Conservation (phyloP, 495 filamentous ascomycete genomes). For the Cairneyella variabilis region DNA sequence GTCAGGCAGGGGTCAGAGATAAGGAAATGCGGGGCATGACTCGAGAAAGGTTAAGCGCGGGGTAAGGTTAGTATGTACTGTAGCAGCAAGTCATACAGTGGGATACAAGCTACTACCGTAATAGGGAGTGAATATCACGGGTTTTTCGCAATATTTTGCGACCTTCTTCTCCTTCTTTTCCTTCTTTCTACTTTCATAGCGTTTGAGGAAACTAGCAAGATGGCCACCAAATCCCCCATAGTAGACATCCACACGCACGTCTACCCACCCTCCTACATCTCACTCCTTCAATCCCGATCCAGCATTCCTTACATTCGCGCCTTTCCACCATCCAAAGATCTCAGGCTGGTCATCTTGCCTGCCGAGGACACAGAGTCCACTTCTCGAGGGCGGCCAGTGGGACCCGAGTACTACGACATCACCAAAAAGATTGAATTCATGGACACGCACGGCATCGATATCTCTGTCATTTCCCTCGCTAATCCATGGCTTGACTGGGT, state of each 20-base stretch:
- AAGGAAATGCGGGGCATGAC: slow-evolving; percentile 12
- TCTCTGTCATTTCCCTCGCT: slow-evolving; percentile 83
- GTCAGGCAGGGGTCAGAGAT: background rate
- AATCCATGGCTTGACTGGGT: slow-evolving; percentile 97
- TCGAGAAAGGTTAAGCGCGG: slow-evolving; percentile 10
- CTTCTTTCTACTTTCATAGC: background rate
- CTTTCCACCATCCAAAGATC: slow-evolving; percentile 52
- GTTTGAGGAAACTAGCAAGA: slow-evolving; percentile 2
- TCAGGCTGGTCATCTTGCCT: slow-evolving; percentile 78
- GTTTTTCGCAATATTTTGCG: too few relatives aligned
- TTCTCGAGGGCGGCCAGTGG: slow-evolving; percentile 34
- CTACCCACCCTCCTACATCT: slow-evolving; percentile 81
- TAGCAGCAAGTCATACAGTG: too few relatives aligned
- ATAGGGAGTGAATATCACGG: too few relatives aligned
- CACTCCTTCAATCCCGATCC: slow-evolving; percentile 70
- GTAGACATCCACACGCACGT: slow-evolving; percentile 96
- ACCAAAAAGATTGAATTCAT: slow-evolving; percentile 80
- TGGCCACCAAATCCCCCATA: slow-evolving; percentile 35
- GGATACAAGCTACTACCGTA: too few relatives aligned
- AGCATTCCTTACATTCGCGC: slow-evolving; percentile 77
- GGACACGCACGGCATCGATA: slow-evolving; percentile 74
- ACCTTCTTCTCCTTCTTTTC: background rate
- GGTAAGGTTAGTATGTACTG: slow-evolving; percentile 2
- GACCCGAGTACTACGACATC: slow-evolving; percentile 38
- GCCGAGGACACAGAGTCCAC: slow-evolving; percentile 57